Base-by-base conservation (phyloP, 345 rosid species). In the Salix caprea region DNA sequence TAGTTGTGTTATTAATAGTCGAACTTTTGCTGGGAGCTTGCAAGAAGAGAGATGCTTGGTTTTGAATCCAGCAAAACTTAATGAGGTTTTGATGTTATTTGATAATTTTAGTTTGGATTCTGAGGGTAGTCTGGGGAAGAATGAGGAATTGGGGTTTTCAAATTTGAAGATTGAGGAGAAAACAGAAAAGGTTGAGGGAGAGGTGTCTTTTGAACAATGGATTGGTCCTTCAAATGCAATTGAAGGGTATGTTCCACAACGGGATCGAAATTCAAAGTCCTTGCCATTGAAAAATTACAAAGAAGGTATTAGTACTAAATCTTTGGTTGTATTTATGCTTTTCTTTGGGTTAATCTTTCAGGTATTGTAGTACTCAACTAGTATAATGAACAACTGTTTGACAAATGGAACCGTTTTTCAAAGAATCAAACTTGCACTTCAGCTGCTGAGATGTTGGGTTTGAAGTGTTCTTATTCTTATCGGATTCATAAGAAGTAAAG, bases 171-270 rank as follows among this genome's bases (percentile, higher is more conserved):
- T 90, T 81, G 80, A 76, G 67, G 97, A 91, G 89, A 91, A 89
- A 39, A 74, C 37, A 42, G 87, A 74, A 32, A 67, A n/a, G 11
- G 74, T 67, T 52, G 73, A 56, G 16, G 90, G 84, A 74, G 89
- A 83, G 34, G 79, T 79, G 56, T 42, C 83, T 50, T 54, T 79
- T 62, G 88, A 88, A 65, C 68, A 86, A 70, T 88, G 90, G 89
- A 78, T 77, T 76, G 97, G 97, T 74, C 89, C 94, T 46, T 89
- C 94, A 15, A 82, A 86, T 85, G 94, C 98, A 39, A 88, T 95
- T 76, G 97, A 95, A 84, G 98, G 99, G 69, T 91, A 93, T 83
- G 90, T 92, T 79, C 98, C 97, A 4, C 80, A 77, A 5, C 74
- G 74, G 65, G 83, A 85, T 32, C 72, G 78, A 36, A 76, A 69